These are phyloP conservation scores for Beauveria sp. DNA, from an alignment of 2,329 filamentous ascomycete genomes.

Conservation along the genomic window DNA sequence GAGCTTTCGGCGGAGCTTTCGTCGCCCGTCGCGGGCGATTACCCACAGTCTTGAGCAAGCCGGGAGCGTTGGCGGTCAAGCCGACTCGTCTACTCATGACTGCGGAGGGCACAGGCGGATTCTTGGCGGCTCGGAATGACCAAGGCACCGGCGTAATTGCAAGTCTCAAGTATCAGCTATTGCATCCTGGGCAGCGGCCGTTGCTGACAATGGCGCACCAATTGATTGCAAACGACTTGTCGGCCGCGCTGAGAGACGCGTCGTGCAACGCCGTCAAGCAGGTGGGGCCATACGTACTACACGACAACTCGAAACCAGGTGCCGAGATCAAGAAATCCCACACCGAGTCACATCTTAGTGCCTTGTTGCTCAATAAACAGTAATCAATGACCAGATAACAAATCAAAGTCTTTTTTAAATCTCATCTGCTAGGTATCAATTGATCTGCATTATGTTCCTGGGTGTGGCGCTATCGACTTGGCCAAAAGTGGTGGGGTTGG, in stretches of 20 bases:
- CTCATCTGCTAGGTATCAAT: no score
- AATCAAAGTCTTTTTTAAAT: no score
- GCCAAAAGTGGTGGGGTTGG: slow-evolving; percentile 1
- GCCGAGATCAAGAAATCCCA: no score
- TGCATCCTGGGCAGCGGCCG: neutral
- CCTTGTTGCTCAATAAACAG: no score
- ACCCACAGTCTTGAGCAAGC: slow-evolving; percentile 16
- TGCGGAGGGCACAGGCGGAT: no score
- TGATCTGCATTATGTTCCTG: neutral
- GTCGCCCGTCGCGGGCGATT: slow-evolving; percentile 15
- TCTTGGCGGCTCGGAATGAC: neutral
- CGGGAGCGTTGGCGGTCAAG: slow-evolving; percentile 15
- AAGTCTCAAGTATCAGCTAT: neutral
- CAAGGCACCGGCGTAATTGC: neutral
- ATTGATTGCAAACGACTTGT: neutral
- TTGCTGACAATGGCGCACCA: neutral
- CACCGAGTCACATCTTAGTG: no score
- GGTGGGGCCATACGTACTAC: neutral
- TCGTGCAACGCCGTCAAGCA: neutral
- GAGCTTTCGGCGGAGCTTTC: slow-evolving; percentile 3
- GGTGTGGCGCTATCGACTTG: neutral
- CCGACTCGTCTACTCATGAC: slow-evolving; percentile 14
- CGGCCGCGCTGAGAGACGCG: neutral
- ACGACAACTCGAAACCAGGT: neutral
- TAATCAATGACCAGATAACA: no score